Base-by-base conservation (phyloP, 2,329 filamentous ascomycete species). In the Cladosporium sphaerospermum region DNA sequence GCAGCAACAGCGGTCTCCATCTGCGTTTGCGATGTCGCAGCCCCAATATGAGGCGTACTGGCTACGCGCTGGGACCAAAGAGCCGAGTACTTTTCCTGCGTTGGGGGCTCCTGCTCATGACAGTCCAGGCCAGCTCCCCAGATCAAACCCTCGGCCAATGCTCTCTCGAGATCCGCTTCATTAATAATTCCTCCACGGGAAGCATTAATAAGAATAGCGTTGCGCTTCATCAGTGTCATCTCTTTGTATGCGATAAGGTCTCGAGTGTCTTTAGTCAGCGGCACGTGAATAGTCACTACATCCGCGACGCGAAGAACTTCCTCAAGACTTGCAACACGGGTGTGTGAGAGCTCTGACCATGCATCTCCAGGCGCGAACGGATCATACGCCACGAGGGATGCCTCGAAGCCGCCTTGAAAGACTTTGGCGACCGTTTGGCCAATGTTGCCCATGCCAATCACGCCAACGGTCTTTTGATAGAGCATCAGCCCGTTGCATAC, bases 21-120 rank as follows among this genome's bases (percentile, higher is more conserved):
- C 54, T 72, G 71, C 2, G 66, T 69, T 46, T 67, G 59, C 2
- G 57, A 58, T 1, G 75, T 77, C 0, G 75, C 69, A 3, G 74
- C 75, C 9, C 75, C 75, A 45, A 76, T 69, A 51, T 76, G 73
- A 4, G 74, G 73, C 9, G 71, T 74, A 53, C 69, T 73, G 4
- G 73, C 57, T 11, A 67, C 55, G 19, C 64, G 60, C 11, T 57
- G 53, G n/a, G 57, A 42, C 57, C 61, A 59, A 10, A 66, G 52
- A 13, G 58, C 61, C 8, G 51, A 57, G 48, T 67, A 67, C 33
- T 40, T 56, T 14, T 60, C 59, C 16, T 56, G 47, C 3, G 59
- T 62, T 1, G 66, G 64, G 9, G 67, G 66, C 48, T 67, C 65
- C 31, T 59, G 44, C 39, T 62, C 59, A 33, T 61, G 57, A 16